Evolutionary conservation across 371 early-diverging fungal genomes (phyloP).

Genomic region (Mortierella sp.): DNA sequence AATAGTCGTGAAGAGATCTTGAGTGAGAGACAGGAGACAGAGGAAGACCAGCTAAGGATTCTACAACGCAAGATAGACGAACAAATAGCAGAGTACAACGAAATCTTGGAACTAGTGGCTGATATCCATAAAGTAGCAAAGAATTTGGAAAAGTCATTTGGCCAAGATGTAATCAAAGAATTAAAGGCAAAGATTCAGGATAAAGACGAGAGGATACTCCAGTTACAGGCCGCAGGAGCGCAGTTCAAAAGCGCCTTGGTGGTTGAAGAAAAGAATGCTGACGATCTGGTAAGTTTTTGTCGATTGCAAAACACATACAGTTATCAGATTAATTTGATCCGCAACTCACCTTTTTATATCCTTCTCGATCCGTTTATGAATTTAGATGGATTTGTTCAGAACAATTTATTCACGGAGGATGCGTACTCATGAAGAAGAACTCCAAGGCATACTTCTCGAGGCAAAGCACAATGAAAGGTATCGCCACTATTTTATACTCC

Average conservation of each 20-base stretch:
- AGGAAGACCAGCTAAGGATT: conserved; percentile 14
- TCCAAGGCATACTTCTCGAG: background rate
- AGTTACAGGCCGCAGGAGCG: conserved; percentile 5
- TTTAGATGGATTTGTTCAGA: conserved; percentile 17
- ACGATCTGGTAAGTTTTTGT: conserved; percentile 29
- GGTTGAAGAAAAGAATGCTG: conserved; percentile 33
- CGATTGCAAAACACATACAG: background rate
- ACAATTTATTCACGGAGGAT: conserved; percentile 24
- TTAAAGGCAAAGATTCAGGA: conserved; percentile 3
- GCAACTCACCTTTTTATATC: background rate
- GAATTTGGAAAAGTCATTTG: background rate
- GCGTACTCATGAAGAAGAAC: conserved; percentile 7
- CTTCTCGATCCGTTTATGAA: background rate
- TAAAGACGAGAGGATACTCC: conserved; percentile 11
- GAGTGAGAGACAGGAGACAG: conserved; percentile 21
- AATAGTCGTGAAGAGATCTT: conserved; percentile 12
- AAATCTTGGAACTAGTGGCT: background rate
- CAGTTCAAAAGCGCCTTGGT: conserved; percentile 15
- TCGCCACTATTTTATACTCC: background rate
- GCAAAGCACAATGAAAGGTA: conserved; percentile 29
- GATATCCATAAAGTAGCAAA: background rate
- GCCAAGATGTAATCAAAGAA: conserved; percentile 4
- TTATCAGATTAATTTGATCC: background rate
- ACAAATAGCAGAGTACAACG: conserved; percentile 7
- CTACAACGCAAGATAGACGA: background rate